Percentiles rank a stretch among this genome's conserved stretches.
Conservation (phyloP, 495 filamentous ascomycete species). For the Sordaria brevicollis region DNA sequence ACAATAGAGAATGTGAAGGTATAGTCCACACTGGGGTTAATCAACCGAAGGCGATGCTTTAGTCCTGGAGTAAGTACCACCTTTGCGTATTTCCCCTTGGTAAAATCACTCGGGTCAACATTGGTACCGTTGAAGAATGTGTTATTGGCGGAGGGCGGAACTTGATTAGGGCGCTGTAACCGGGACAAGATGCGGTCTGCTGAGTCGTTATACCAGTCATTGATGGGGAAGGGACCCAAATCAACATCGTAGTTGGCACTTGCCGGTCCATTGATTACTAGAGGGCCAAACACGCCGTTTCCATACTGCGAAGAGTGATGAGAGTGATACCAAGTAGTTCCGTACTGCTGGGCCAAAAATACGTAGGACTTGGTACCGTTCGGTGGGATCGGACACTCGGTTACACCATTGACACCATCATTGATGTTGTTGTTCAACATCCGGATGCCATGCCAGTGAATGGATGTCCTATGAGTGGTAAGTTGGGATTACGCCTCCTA, state of each 20-base stretch:
- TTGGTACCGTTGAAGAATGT: conserved; percentile 26
- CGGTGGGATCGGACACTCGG: conserved; percentile 39
- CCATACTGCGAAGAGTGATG: conserved; percentile 46
- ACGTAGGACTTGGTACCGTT: conserved; percentile 28
- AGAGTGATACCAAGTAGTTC: conserved; percentile 43
- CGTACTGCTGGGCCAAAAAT: conserved; percentile 41
- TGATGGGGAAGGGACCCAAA: conserved; percentile 32
- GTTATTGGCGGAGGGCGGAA: not conserved
- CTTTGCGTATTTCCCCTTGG: conserved; percentile 21
- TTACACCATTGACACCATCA: conserved; percentile 31
- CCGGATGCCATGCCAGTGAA: conserved; percentile 38
- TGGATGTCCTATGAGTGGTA: not conserved
- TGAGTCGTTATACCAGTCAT: conserved; percentile 33
- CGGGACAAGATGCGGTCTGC: conserved; percentile 9
- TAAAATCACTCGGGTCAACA: conserved; percentile 18
- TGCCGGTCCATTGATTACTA: conserved; percentile 47
- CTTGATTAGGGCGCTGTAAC: not conserved
- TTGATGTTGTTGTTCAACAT: conserved; percentile 19
- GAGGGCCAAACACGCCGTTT: conserved; percentile 38
- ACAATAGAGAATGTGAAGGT: conserved; percentile 40
- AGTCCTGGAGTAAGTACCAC: conserved; percentile 27
- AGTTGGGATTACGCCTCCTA: too few species aligned
- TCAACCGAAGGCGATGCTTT: conserved; percentile 40
- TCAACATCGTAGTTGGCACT: conserved; percentile 43
- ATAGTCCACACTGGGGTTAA: conserved; percentile 43